A percentile compares a stretch with the other conserved stretches of the same genome.
Conservation (phyloP, 768 basidiomycete genomes). For the Hortiboletus flavorubellus region DNA sequence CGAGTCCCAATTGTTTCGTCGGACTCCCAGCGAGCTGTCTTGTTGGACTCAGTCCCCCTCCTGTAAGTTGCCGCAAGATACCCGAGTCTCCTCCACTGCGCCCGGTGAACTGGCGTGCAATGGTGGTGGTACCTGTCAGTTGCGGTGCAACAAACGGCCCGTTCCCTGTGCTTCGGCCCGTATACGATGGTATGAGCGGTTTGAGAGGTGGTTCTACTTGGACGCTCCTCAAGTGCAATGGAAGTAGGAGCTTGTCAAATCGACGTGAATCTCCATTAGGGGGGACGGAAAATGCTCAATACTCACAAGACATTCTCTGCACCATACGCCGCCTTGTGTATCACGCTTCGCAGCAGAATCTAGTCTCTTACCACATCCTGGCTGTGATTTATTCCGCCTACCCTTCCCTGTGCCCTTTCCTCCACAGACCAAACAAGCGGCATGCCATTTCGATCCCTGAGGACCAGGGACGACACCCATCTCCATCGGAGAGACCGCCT, state of each 20-base stretch:
- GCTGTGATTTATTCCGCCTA: conserved; percentile 52
- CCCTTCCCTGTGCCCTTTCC: conserved; percentile 50
- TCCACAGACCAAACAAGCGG: conserved; percentile 74
- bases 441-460: conserved; percentile 79
- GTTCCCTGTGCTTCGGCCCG: conserved; percentile 34
- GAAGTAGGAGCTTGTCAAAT: conserved; percentile 51
- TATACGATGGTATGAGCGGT: conserved; percentile 44
- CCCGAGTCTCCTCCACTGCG: conserved; percentile 39
- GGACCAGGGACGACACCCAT: conserved; percentile 83
- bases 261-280: conserved; percentile 3
- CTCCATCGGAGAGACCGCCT: conserved; percentile 78
- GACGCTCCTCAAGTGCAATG: conserved; percentile 42
- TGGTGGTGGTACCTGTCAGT: conserved; percentile 65
- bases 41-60: conserved; percentile 63
- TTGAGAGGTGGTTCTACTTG: conserved; percentile 52
- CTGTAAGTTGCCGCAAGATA: conserved; percentile 56
- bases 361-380: conserved; percentile 79
- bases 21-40: conserved; percentile 65
- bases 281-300: background rate
- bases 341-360: conserved; percentile 82
- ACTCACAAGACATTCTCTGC: conserved; percentile 78
- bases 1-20: conserved; percentile 59
- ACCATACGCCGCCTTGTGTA: conserved; percentile 70
- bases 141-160: conserved; percentile 45
- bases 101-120: conserved; percentile 75